Evolutionary conservation across 2,329 filamentous ascomycete species (phyloP).

Genomic region (Fusarium sp.): DNA sequence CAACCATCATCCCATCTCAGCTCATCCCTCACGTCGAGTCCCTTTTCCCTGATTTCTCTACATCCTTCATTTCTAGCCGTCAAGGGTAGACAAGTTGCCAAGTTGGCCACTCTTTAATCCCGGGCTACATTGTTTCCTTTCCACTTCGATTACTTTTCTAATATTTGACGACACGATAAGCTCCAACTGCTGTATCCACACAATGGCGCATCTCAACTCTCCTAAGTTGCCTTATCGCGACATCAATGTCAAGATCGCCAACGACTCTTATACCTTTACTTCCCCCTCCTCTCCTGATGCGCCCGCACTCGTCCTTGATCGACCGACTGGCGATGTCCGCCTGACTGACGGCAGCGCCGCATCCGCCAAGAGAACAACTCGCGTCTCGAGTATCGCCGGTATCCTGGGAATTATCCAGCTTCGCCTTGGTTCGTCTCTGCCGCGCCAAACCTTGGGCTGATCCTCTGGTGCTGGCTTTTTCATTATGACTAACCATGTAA

Average conservation of each 20-base stretch:
- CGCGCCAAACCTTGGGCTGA: constrained; percentile 27
- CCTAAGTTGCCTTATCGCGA: constrained; percentile 82
- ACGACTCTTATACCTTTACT: constrained; percentile 94
- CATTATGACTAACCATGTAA: constrained; percentile 40
- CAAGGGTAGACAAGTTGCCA: constrained; percentile 41
- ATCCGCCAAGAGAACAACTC: constrained; percentile 76
- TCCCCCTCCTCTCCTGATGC: constrained; percentile 94
- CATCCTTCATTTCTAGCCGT: constrained; percentile 28
- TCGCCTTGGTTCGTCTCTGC: constrained; percentile 77
- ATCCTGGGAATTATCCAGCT: constrained; percentile 95
- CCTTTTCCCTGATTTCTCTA: constrained; percentile 36
- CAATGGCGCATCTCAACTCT: constrained; percentile 56
- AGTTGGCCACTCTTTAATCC: constrained; percentile 35
- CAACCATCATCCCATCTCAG: constrained; percentile 33
- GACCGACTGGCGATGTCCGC: constrained; percentile 90
- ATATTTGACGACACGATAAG: constrained; percentile 15
- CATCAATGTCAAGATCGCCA: constrained; percentile 94
- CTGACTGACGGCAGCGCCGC: constrained; percentile 83
- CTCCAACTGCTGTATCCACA: constrained; percentile 32
- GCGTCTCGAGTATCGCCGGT: constrained; percentile 92
- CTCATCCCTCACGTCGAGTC: constrained; percentile 43
- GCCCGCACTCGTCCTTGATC: constrained; percentile 88
- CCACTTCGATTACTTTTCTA: constrained; percentile 21
- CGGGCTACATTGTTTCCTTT: constrained; percentile 23
- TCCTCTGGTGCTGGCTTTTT: constrained; percentile 19